Percentiles rank a stretch among this genome's conserved stretches.
phyloP scores from a whole-genome alignment of 345 rosid genomes.

The Cochlearia excelsa region DNA sequence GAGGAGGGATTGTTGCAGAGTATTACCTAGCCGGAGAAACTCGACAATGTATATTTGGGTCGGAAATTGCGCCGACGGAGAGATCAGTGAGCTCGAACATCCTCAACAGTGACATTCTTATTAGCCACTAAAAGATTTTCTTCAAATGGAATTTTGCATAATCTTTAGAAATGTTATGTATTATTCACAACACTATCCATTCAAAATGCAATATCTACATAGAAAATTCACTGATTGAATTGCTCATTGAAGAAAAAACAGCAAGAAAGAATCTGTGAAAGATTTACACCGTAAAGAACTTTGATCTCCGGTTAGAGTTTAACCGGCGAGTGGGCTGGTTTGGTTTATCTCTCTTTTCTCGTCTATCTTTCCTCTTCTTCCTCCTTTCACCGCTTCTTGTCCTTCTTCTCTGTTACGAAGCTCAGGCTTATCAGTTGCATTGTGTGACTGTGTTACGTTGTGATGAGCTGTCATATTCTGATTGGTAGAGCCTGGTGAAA shows the following conservation, averaged over 20 bases:
- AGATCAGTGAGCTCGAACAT: conserved; percentile 53
- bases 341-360: background rate
- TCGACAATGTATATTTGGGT: conserved; percentile 62
- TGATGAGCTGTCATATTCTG: conserved; percentile 19
- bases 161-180: background rate
- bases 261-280: background rate
- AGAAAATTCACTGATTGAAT: background rate
- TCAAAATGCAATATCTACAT: background rate
- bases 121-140: background rate
- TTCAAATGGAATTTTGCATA: background rate
- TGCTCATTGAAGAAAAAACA: background rate
- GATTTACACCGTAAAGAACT: conserved; percentile 1
- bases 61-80: conserved; percentile 60
- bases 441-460: conserved; percentile 10
- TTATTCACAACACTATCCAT: conserved; percentile 12
- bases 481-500: conserved; percentile 26
- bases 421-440: conserved; percentile 5
- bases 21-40: conserved; percentile 54
- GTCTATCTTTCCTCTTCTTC: conserved; percentile 1
- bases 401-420: background rate
- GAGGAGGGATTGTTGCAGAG: conserved; percentile 80
- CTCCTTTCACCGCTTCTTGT: background rate
- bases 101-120: conserved; percentile 20
- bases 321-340: conserved; percentile 1
- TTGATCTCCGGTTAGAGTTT: conserved; percentile 12